Conservation (phyloP, 768 basidiomycete species). For the Trametes cingulata region DNA sequence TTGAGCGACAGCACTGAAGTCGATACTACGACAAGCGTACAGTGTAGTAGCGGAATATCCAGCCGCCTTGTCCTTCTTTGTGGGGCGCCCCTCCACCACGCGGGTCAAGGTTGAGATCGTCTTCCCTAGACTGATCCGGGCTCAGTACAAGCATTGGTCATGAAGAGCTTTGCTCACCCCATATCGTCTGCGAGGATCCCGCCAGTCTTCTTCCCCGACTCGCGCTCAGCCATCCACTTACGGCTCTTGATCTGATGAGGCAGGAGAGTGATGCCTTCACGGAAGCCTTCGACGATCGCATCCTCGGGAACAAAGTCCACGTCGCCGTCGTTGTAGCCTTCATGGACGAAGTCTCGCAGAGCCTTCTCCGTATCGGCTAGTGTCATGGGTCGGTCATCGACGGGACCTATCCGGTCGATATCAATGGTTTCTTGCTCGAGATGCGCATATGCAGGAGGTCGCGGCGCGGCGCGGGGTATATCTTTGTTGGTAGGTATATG, state of each 20-base stretch:
- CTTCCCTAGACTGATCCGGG: slow-evolving; percentile 63
- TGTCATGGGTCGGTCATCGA: slow-evolving; percentile 21
- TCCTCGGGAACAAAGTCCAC: slow-evolving; percentile 61
- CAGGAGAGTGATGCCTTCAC: slow-evolving; percentile 64
- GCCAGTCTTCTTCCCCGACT: slow-evolving; percentile 74
- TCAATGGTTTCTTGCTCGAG: slow-evolving; percentile 36
- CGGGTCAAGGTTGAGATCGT: slow-evolving; percentile 90
- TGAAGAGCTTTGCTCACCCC: slow-evolving; percentile 51
- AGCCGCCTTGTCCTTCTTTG: slow-evolving; percentile 64
- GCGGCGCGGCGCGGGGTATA: slow-evolving; percentile 18
- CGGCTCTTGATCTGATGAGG: slow-evolving; percentile 89
- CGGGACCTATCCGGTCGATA: slow-evolving; percentile 29
- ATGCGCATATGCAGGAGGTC: slow-evolving; percentile 1
- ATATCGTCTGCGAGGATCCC: slow-evolving; percentile 94
- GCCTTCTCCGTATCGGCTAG: slow-evolving; percentile 28
- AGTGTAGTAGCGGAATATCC: slow-evolving; percentile 74
- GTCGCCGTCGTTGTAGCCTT: slow-evolving; percentile 34
- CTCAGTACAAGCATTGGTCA: not conserved
- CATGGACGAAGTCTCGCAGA: slow-evolving; percentile 32
- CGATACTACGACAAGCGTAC: slow-evolving; percentile 41
- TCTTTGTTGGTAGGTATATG: slow-evolving; percentile 38
- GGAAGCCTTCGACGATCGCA: slow-evolving; percentile 76
- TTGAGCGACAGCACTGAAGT: not conserved
- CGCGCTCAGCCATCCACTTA: slow-evolving; percentile 85
- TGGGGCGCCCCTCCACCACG: slow-evolving; percentile 80